Evolutionary conservation across 2,329 filamentous ascomycete species (phyloP), one percentile per base, ranked within the genome.

Genomic region (Exophiala dermatitidis): DNA sequence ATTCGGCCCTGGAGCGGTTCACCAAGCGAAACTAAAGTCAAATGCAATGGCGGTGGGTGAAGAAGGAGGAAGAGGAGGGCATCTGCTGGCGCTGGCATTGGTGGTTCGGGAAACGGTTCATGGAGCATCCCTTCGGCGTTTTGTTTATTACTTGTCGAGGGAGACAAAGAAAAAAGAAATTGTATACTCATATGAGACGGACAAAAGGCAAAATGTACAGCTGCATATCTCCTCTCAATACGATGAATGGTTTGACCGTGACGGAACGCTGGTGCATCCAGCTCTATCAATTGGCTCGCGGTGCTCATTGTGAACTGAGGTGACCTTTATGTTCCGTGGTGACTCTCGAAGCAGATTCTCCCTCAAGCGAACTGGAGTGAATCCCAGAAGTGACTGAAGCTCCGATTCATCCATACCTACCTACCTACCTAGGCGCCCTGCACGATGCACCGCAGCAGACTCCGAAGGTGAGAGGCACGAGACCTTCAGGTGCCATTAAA

Each of bases 1-100:
- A 57, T 40, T 62, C 61, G 19, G 62, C 61, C 2, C 52, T 64
- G 31, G 62, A 64, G 79, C 65, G 85, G 86, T 65, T 84, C 80
- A 55, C 86, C 69, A 75, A 63, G 43, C 41, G 49, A 34, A 64
- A 61, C 53, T 67, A 65, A 46, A 79, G 84, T 19, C 19, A 19
- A 64, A 70, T 81, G 53, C 84, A 88, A 67, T 12, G 43, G n/a
- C 33, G 33, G 33, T n/a, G 43, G 19, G 19, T 19, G 19, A 19
- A 19, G 19, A 19, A 19, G 19, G 19, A 19, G 19, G 19, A 19
- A 19, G 84, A 88, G 60, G 26, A 34, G 5, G n/a, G 46, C 12
- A 3, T 48, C n/a, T 10, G 42, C 28, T 32, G 42, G 42, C 42
- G 42, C 42, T n/a, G 7, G n/a, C 7, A 36, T 36, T 36, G 7